Evolutionary conservation across 805 yeast species (phyloP).

Genomic region (Candida hungchunana): DNA sequence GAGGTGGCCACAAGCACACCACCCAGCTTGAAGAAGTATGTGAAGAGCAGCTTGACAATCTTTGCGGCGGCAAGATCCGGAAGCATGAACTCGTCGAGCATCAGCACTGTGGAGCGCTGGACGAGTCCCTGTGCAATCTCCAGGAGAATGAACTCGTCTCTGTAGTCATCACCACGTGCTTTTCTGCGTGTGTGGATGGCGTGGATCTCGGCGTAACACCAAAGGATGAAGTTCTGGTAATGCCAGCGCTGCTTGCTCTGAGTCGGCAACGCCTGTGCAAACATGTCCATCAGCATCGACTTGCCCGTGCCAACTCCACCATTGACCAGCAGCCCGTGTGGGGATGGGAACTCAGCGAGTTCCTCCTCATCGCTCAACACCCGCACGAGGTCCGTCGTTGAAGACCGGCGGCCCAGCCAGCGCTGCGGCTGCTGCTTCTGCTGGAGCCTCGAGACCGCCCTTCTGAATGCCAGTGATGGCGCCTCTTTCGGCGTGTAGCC

Average conservation of each 20-base stretch:
- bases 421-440: too few relatives aligned
- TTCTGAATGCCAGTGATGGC: constrained; percentile 7
- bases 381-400: constrained; percentile 38
- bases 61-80: constrained; percentile 76
- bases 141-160: constrained; percentile 61
- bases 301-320: constrained; percentile 77
- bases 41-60: constrained; percentile 58
- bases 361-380: constrained; percentile 60
- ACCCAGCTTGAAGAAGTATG: constrained; percentile 67
- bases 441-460: constrained; percentile 10
- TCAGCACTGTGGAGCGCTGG: constrained; percentile 48
- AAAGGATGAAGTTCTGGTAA: constrained; percentile 62
- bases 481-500: constrained; percentile 47
- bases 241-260: constrained; percentile 66
- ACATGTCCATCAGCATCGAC: constrained; percentile 68
- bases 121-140: constrained; percentile 67
- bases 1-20: constrained; percentile 75
- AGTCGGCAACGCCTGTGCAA: constrained; percentile 62
- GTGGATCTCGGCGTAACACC: constrained; percentile 64
- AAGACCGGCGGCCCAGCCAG: constrained; percentile 8
- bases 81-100: constrained; percentile 71
- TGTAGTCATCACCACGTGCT: constrained; percentile 31
- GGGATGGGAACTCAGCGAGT: constrained; percentile 47
- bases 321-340: constrained; percentile 59
- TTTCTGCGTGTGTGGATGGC: constrained; percentile 30